Base-by-base conservation (phyloP, 2,329 filamentous ascomycete species). In the Fusarium incarnatum region DNA sequence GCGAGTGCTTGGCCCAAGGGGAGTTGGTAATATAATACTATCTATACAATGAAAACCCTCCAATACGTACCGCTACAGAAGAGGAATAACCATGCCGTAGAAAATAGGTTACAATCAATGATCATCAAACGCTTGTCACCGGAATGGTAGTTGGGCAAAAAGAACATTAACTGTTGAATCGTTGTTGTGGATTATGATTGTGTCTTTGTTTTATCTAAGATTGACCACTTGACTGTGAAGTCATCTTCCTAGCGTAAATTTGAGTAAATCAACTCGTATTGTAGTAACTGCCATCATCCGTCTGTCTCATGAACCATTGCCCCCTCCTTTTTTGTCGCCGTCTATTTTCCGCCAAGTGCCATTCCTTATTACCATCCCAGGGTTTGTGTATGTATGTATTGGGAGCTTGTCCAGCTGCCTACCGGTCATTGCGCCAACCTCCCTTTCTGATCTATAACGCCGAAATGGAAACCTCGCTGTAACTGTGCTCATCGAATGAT, bases 361-460 rank as follows among this genome's bases (percentile, higher is more conserved):
- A 40, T 48, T 47, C 50, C 64, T 37, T 56, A 69, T 71, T 72
- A 71, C 49, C 53, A 54, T 56, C 58, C 46, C 22, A 8, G 18
- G 23, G 23, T 20, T 53, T 32, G n/a, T n/a, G n/a, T 58, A n/a
- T 58, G 20, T 62, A 20, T 65, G 30, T 56, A 20, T 55, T 28
- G 45, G 18, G 50, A 60, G 27, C 52, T 55, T 45, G 28, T 42
- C 30, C 46, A 53, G 50, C 47, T 65, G 37, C 41, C 41, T 34
- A 37, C 41, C 28, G 23, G 54, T 60, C 32, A 47, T 56, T 68
- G 56, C 56, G 63, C 64, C 45, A 49, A 55, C 58, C 67, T 30
- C 67, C 40, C 45, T 47, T 61, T 61, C 53, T 63, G 56, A 61
- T 60, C 50, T 49, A 57, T 23, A 74, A 72, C 69, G 67, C 73